phyloP scores from a whole-genome alignment of 495 filamentous ascomycete genomes.

The Parachaetomium inaequale region DNA sequence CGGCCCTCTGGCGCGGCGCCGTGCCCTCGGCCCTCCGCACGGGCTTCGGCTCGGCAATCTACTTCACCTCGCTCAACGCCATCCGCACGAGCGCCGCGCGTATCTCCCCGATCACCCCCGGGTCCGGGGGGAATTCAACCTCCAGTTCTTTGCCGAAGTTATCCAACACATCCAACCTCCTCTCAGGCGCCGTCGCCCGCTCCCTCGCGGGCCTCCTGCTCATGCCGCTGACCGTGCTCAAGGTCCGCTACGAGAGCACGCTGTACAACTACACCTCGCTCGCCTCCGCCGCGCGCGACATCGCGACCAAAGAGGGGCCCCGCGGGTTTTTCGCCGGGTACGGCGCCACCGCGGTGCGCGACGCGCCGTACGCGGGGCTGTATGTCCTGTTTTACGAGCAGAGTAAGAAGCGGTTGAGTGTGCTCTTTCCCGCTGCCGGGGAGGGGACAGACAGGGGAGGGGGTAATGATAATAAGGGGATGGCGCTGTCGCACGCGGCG shows the following conservation, averaged over 20 bases:
- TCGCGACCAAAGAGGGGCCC: constrained; percentile 67
- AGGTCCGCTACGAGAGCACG: constrained; percentile 89
- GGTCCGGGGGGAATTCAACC: constrained; percentile 1
- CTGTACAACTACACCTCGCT: constrained; percentile 83
- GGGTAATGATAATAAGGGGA: too few species aligned
- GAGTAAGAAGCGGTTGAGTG: constrained; percentile 63
- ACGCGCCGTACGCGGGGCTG: constrained; percentile 91
- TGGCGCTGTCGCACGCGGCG: constrained; percentile 48
- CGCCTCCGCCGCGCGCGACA: constrained; percentile 65
- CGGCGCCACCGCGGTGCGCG: constrained; percentile 86
- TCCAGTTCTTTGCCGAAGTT: constrained; percentile 68
- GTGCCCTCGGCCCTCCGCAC: constrained; percentile 88
- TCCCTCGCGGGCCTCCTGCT: constrained; percentile 82
- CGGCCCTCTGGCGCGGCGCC: constrained; percentile 90
- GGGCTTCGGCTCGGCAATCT: constrained; percentile 86
- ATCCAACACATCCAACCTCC: constrained; percentile 77
- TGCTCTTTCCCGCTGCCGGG: constrained; percentile 24
- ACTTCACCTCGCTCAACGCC: constrained; percentile 85
- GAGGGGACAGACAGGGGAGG: background rate
- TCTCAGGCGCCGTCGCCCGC: constrained; percentile 77
- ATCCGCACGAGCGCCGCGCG: constrained; percentile 68
- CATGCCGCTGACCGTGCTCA: constrained; percentile 96
- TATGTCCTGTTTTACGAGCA: constrained; percentile 97
- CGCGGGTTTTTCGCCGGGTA: constrained; percentile 90
- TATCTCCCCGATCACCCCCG: constrained; percentile 37